Evolutionary conservation across 768 basidiomycete genomes (phyloP).

Genomic region (Pleurotus citrinopileatus): DNA sequence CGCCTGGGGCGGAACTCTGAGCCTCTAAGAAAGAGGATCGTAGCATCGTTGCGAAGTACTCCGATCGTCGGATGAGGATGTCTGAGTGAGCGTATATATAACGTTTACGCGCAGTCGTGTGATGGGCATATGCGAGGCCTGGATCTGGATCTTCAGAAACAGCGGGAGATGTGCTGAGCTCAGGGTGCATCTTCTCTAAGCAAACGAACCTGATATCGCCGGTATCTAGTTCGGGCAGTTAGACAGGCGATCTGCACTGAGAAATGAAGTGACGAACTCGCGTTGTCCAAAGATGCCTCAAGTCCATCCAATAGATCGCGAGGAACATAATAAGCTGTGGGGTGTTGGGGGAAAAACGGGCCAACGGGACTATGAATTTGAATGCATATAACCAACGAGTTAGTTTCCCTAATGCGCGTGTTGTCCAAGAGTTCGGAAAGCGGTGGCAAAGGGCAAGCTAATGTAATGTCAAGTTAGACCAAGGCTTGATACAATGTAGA

Average conservation of each 20-base stretch:
- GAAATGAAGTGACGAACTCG: slow-evolving; percentile 41
- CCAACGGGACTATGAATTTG: slow-evolving; percentile 66
- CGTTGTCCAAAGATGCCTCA: slow-evolving; percentile 69
- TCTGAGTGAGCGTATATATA: slow-evolving; percentile 78
- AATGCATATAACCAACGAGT: slow-evolving; percentile 71
- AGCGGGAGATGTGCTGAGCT: slow-evolving; percentile 21
- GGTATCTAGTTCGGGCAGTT: slow-evolving; percentile 45
- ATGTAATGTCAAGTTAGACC: neutral
- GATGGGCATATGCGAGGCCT: slow-evolving; percentile 38
- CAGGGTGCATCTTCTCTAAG: slow-evolving; percentile 45
- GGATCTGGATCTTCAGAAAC: slow-evolving; percentile 34
- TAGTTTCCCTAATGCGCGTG: slow-evolving; percentile 51
- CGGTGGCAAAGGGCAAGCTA: slow-evolving; percentile 63
- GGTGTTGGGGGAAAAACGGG: slow-evolving; percentile 63
- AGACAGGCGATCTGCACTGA: neutral
- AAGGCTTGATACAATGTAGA: neutral
- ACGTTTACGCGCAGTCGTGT: slow-evolving; percentile 63
- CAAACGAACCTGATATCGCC: slow-evolving; percentile 79
- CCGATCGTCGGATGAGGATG: slow-evolving; percentile 69
- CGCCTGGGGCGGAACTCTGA: slow-evolving; percentile 32
- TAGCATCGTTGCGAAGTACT: slow-evolving; percentile 78
- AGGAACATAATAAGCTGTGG: slow-evolving; percentile 63
- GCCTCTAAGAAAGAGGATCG: slow-evolving; percentile 69
- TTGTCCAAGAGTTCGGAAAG: slow-evolving; percentile 62
- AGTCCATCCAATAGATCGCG: slow-evolving; percentile 65